Conservation (phyloP, 371 early-diverging fungal species). For the Rhizomucor pusillus region DNA sequence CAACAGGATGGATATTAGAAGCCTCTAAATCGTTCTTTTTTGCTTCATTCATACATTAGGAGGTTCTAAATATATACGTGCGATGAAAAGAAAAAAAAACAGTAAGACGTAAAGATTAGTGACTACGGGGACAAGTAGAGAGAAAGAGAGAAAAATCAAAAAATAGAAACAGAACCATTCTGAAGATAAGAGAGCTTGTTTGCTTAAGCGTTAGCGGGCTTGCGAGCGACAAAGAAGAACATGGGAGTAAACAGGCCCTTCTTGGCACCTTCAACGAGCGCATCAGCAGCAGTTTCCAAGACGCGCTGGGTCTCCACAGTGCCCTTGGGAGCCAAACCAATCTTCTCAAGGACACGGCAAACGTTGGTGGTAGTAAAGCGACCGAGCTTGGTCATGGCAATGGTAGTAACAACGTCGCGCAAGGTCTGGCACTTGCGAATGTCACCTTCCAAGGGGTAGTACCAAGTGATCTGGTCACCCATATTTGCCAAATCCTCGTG, state of each 20-base stretch:
- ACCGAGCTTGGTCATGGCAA: constrained; percentile 55
- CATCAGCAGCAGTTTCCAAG: constrained; percentile 78
- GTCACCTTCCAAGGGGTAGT: constrained; percentile 72
- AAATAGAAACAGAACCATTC: too few species aligned
- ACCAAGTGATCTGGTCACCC: constrained; percentile 77
- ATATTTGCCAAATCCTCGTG: constrained; percentile 68
- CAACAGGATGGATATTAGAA: background rate
- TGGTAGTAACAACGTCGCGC: constrained; percentile 57
- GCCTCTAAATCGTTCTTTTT: background rate
- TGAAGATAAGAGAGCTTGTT: too few species aligned
- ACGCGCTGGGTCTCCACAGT: constrained; percentile 78
- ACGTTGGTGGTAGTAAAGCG: constrained; percentile 63
- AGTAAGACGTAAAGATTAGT: background rate
- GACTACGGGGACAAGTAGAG: too few species aligned
- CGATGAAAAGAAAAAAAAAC: constrained; percentile 1
- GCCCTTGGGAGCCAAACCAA: constrained; percentile 82
- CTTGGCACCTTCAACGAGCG: constrained; percentile 74
- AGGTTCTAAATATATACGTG: background rate
- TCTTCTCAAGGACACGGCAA: constrained; percentile 68
- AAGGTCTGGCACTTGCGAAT: constrained; percentile 52
- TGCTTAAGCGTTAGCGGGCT: constrained; percentile 52
- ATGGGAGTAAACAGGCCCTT: constrained; percentile 87
- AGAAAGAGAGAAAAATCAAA: background rate
- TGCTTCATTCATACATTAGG: background rate
- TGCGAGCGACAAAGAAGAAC: constrained; percentile 89